phyloP scores from a whole-genome alignment of 176 grass and related monocot species.

The Zea mays region DNA sequence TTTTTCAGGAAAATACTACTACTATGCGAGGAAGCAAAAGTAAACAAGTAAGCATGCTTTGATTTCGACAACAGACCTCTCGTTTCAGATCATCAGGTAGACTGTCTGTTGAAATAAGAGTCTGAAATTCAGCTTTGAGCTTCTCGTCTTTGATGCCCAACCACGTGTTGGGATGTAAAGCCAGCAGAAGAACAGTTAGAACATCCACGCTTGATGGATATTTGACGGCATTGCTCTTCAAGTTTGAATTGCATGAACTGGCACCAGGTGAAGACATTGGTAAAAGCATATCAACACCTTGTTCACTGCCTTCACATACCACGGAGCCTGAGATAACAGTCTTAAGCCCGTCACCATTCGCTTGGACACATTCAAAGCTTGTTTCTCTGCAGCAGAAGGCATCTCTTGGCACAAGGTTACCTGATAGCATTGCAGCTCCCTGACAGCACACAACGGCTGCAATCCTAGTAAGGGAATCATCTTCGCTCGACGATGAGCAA shows the following conservation, averaged over 20 bases:
- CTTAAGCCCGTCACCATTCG: slow-evolving; percentile 40
- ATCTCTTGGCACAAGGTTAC: slow-evolving; percentile 39
- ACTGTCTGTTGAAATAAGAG: slow-evolving; percentile 60
- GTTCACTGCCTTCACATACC: slow-evolving; percentile 50
- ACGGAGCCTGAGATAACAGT: slow-evolving; percentile 60
- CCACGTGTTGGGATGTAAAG: slow-evolving; percentile 68
- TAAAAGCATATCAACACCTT: slow-evolving; percentile 67
- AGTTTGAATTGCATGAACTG: slow-evolving; percentile 41
- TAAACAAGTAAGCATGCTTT: slow-evolving; percentile 32
- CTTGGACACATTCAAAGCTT: slow-evolving; percentile 50
- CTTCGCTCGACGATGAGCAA: slow-evolving; percentile 34
- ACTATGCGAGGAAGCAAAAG: slow-evolving; percentile 16
- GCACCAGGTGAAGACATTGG: slow-evolving; percentile 46
- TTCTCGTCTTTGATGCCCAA: slow-evolving; percentile 49
- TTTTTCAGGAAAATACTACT: slow-evolving; percentile 18
- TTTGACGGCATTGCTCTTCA: slow-evolving; percentile 34
- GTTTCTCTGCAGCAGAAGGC: slow-evolving; percentile 67
- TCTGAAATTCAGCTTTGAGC: slow-evolving; percentile 65
- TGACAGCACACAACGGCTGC: slow-evolving; percentile 74
- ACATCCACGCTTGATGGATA: slow-evolving; percentile 60
- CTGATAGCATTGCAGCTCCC: slow-evolving; percentile 74
- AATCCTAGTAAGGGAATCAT: slow-evolving; percentile 48
- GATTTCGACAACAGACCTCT: slow-evolving; percentile 50
- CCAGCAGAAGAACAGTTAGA: slow-evolving; percentile 73
- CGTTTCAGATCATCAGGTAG: slow-evolving; percentile 64